Base-by-base conservation (phyloP, 2,329 filamentous ascomycete species). In the Colletotrichum eremochloae region DNA sequence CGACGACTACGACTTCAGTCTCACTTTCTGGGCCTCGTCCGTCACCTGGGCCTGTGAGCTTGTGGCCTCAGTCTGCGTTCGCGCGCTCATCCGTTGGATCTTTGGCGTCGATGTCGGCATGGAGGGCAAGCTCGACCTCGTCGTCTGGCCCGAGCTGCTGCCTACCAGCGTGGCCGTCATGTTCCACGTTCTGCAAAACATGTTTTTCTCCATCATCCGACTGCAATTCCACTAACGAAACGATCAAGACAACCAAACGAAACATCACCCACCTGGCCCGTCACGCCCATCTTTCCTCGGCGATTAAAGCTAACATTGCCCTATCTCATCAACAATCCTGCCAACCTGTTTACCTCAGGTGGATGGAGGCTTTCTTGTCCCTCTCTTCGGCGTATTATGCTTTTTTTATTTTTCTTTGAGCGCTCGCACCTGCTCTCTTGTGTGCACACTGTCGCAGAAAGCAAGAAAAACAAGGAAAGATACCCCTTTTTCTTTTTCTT, bases 41-140 rank as follows among this genome's bases (percentile, higher is more conserved):
- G 85, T 92, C 67, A 93, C 91, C 6, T 93, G 90, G 90, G 90
- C 83, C 2, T 92, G 91, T 79, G 91, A 93, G 83, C 84, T 92
- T 66, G 83, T 84, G 1, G 90, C 91, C 1, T 90, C 88, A 74
- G 83, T 91, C 77, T 84, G 88, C 57, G 89, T 92, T 14, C 82
- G 90, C 29, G 83, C 85, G 15, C 83, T 93, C 56, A 87, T 92
- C 73, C 84, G 85, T 76, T 84, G 84, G 76, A 87, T 86, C 72
- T 92, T 90, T 79, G 84, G 85, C 53, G 86, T 92, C 62, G 87
- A 90, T 75, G 89, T 92, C 63, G 90, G 89, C 24, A 83, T 88
- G 52, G 91, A 93, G 81, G 91, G 89, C 36, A 90, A 88, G 80
- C 82, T 88, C 73, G 91, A 93, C 80, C 82, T 93, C 75, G 87